phyloP scores from a whole-genome alignment of 345 rosid genomes.

The Rhodamnia rubescens region DNA sequence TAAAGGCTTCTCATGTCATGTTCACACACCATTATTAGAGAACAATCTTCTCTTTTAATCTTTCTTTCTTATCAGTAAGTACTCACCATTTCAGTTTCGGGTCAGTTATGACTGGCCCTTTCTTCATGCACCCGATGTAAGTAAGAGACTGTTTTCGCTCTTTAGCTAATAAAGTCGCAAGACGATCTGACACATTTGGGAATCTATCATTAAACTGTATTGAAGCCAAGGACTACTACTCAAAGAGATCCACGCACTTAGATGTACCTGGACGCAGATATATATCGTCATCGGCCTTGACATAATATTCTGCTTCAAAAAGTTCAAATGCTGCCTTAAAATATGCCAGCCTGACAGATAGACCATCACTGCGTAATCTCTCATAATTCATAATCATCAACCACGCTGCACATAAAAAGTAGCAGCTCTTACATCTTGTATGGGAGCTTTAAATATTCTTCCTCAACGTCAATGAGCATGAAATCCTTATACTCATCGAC shows the following conservation, averaged over 20 bases:
- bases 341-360: constrained; percentile 37
- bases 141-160: constrained; percentile 49
- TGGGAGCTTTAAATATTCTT: constrained; percentile 55
- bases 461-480: constrained; percentile 59
- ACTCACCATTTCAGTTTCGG: constrained; percentile 64
- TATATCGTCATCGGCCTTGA: constrained; percentile 74
- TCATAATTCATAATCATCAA: background rate
- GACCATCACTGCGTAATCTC: background rate
- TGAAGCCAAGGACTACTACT: background rate
- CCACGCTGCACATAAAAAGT: background rate
- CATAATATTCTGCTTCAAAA: constrained; percentile 75
- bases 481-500: constrained; percentile 55
- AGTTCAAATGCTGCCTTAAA: constrained; percentile 57
- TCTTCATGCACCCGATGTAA: constrained; percentile 87
- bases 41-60: no score
- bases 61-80: no score
- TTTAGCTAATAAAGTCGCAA: constrained; percentile 69
- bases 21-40: no score
- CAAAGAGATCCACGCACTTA: background rate
- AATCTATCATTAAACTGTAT: background rate
- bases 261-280: constrained; percentile 72
- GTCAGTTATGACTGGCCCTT: constrained; percentile 75
- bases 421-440: constrained; percentile 51
- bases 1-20: no score
- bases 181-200: constrained; percentile 39